Conservation (phyloP, 768 basidiomycete species). For the Asterophora parasitica region DNA sequence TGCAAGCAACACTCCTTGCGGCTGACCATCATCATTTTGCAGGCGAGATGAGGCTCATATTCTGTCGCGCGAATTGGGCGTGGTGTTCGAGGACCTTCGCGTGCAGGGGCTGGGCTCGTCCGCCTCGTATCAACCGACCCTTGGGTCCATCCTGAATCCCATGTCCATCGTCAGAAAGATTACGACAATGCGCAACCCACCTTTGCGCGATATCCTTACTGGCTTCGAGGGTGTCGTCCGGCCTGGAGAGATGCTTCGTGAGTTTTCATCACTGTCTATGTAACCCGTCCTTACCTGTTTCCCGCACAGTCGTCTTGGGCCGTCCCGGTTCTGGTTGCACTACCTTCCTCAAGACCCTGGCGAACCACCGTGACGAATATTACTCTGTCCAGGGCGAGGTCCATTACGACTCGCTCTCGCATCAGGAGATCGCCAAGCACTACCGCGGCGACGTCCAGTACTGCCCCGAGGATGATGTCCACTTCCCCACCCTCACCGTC, state of each 20-base stretch:
- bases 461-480: conserved; percentile 80
- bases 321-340: conserved; percentile 83
- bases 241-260: conserved; percentile 76
- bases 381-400: conserved; percentile 66
- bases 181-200: conserved; percentile 50
- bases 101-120: conserved; percentile 58
- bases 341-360: conserved; percentile 76
- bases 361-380: conserved; percentile 71
- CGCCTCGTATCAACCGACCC: conserved; percentile 49
- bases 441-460: conserved; percentile 81
- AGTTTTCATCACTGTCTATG: conserved; percentile 24
- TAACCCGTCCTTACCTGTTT: no score
- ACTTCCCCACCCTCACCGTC: conserved; percentile 82
- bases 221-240: conserved; percentile 61
- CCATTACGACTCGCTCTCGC: conserved; percentile 69
- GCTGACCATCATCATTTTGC: neutral
- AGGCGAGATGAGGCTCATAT: conserved; percentile 12
- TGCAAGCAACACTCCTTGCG: neutral
- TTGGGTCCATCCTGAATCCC: conserved; percentile 62
- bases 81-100: conserved; percentile 51
- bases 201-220: conserved; percentile 57
- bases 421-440: conserved; percentile 55
- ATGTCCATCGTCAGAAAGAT: conserved; percentile 37
- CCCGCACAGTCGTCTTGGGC: conserved; percentile 67
- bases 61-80: conserved; percentile 48